Base-by-base conservation (phyloP, 2,329 filamentous ascomycete species). In the Sclerotinia sclerotiorum region DNA sequence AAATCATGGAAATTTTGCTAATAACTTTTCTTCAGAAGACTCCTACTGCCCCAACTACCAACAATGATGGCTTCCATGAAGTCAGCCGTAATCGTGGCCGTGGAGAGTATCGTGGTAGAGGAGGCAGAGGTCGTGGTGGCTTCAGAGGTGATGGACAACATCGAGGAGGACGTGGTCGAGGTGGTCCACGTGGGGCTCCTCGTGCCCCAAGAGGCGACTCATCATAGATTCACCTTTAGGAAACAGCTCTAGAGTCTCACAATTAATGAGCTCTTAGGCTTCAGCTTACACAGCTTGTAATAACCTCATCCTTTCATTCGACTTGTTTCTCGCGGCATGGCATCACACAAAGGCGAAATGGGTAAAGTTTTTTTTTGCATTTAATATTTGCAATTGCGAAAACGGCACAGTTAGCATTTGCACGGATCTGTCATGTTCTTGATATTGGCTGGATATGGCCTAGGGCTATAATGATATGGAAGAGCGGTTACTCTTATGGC, bases 31-130 rank as follows among this genome's bases (percentile, higher is more conserved):
- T 63, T 11, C n/a, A 81, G 84, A 77, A 71, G 79, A 51, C 73
- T 65, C 69, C 77, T 56, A 72, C 76, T 27, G 70, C 79, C 61
- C 67, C 77, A 29, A 75, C 79, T 46, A 79, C 80, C 60, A 81
- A 83, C 62, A 83, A 84, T 72, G 90, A 92, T 75, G 90, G 90
- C 32, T 93, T 93, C 83, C 88, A 90, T 69, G 87, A 90, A 75
- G 90, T 93, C 15, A 86, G 86, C 75, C 80, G 81, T 55, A 81
- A 84, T 61, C 81, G 86, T 68, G 84, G 85, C 42, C 81, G 85
- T 70, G 81, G 81, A 64, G 81, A 69, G 35, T 74, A 72, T 69
- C 74, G 77, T 74, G 83, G 84, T 68, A 60, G 69, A 35, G 80
- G 80, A 65, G 83, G 83, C 68, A 73, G 77, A 73, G 83, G 84